Conservation (phyloP, 352 stramenopile species). For the Phytopythium vexans region DNA sequence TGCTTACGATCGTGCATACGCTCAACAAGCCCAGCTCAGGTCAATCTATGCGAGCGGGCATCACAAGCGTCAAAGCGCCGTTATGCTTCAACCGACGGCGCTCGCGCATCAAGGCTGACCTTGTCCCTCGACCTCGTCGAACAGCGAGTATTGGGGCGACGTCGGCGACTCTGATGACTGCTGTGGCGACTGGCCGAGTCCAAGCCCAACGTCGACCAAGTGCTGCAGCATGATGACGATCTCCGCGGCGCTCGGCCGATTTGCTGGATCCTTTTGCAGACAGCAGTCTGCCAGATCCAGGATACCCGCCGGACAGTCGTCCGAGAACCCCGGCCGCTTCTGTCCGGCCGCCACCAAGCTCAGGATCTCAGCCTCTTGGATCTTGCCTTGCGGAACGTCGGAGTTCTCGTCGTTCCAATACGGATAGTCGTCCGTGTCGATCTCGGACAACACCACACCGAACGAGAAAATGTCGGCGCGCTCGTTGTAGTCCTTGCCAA, state of each 20-base stretch:
- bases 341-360: slow-evolving; percentile 20
- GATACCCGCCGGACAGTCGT: slow-evolving; percentile 26
- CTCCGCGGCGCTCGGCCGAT: slow-evolving; percentile 23
- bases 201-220: slow-evolving; percentile 5
- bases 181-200: slow-evolving; percentile 8
- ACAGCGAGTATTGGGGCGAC: too few species aligned
- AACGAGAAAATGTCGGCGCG: slow-evolving; percentile 39
- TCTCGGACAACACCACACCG: slow-evolving; percentile 34
- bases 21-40: too few species aligned
- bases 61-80: too few species aligned
- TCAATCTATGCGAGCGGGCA: too few species aligned
- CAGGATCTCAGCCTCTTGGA: slow-evolving; percentile 33
- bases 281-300: slow-evolving; percentile 31
- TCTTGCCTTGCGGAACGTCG: slow-evolving; percentile 15
- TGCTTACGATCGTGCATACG: too few species aligned
- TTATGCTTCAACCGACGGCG: too few species aligned
- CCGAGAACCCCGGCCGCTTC: slow-evolving; percentile 27
- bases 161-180: slow-evolving; percentile 15
- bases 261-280: slow-evolving; percentile 26
- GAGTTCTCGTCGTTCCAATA: slow-evolving; percentile 30
- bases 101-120: too few species aligned
- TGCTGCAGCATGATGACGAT: slow-evolving; percentile 25
- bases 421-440: slow-evolving; percentile 38
- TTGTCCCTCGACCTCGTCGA: too few species aligned
- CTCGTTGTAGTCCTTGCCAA: slow-evolving; percentile 32